Evolutionary conservation across 1,284 basidiomycete genomes (phyloP).

Genomic region (Bondarzewia mesenterica): DNA sequence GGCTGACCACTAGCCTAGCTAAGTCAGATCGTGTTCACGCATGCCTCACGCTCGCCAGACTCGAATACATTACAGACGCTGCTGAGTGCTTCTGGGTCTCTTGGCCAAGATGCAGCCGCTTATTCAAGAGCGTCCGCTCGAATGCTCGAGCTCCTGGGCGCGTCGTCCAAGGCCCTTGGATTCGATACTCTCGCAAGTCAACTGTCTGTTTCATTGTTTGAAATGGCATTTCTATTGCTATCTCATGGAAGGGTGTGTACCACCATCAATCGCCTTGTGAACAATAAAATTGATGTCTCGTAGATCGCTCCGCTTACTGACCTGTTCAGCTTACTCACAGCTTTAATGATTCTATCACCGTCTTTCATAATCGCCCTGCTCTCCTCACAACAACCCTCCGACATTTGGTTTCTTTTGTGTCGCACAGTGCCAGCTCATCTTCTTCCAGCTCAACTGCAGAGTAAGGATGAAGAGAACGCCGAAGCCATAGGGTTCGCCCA

Average conservation of each 20-base stretch:
- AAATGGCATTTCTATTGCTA: slow-evolving; percentile 6
- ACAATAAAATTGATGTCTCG: not conserved
- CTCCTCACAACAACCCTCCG: slow-evolving; percentile 3
- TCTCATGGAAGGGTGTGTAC: slow-evolving; percentile 1
- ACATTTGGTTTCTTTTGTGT: not conserved
- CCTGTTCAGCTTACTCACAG: slow-evolving; percentile 12
- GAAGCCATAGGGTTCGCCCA: not conserved
- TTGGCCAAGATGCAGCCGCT: not conserved
- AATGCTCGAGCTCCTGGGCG: slow-evolving; percentile 10
- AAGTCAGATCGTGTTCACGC: slow-evolving; percentile 49
- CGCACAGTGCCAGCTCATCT: not conserved
- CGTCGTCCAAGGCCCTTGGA: not conserved
- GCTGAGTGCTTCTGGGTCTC: slow-evolving; percentile 18
- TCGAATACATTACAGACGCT: slow-evolving; percentile 50
- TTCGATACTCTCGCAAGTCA: not conserved
- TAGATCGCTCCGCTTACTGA: slow-evolving; percentile 12
- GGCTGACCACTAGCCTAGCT: slow-evolving; percentile 31
- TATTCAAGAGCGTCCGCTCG: slow-evolving; percentile 11
- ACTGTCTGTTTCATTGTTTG: slow-evolving; percentile 1
- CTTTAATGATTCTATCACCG: slow-evolving; percentile 11
- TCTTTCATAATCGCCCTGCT: slow-evolving; percentile 10
- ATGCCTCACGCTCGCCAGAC: slow-evolving; percentile 30
- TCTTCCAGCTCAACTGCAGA: slow-evolving; percentile 1
- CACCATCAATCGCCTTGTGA: not conserved
- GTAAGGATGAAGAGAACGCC: not conserved